Conservation (phyloP, 2,329 filamentous ascomycete genomes). For the Penicillium sp. region DNA sequence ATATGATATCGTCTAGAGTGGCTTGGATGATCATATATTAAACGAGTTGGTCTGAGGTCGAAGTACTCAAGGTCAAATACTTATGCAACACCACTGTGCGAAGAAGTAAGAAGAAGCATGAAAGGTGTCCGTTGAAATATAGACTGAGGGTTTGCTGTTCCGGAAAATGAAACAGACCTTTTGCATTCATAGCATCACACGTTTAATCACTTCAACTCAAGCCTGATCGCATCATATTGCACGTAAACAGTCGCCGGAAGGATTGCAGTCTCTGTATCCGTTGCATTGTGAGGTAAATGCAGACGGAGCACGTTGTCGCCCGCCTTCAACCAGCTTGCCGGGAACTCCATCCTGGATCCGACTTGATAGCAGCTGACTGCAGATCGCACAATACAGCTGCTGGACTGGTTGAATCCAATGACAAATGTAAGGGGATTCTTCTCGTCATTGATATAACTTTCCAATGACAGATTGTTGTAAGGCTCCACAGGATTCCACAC, state of each 20-base stretch:
- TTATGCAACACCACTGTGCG: no score
- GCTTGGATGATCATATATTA: no score
- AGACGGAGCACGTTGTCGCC: conserved; percentile 60
- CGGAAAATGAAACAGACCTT: no score
- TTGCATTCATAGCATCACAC: background rate
- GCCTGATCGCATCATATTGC: conserved; percentile 65
- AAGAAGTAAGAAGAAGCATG: no score
- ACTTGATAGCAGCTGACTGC: conserved; percentile 65
- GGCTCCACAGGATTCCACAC: conserved; percentile 57
- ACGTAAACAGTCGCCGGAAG: conserved; percentile 60
- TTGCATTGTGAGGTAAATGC: conserved; percentile 62
- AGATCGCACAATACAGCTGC: conserved; percentile 63
- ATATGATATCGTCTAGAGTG: no score
- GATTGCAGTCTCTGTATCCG: conserved; percentile 60
- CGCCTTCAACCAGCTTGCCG: conserved; percentile 49
- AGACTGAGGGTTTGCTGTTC: no score
- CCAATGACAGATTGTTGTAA: conserved; percentile 57
- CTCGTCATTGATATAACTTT: conserved; percentile 51
- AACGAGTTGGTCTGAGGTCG: no score
- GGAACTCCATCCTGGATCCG: conserved; percentile 61
- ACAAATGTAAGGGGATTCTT: conserved; percentile 29
- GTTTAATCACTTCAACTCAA: conserved; percentile 50
- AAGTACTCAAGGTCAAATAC: no score
- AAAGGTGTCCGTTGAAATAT: no score
- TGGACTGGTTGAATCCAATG: conserved; percentile 55